Conservation (phyloP, 2,329 filamentous ascomycete species). For the Penicillium psychrosexuale region DNA sequence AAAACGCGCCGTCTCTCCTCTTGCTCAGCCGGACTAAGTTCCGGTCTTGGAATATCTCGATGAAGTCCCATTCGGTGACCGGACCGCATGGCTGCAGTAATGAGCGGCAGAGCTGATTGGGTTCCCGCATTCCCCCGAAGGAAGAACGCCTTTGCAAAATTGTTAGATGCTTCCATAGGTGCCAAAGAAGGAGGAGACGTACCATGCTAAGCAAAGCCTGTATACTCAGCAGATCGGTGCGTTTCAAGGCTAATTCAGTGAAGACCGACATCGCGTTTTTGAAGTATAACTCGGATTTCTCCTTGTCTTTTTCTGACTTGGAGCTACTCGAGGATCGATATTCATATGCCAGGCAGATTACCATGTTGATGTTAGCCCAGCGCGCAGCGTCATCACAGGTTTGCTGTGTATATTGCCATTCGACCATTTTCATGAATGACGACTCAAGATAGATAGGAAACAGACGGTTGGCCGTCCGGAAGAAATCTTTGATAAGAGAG, state of each 20-base stretch:
- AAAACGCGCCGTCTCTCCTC: conserved; percentile 78
- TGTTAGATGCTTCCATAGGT: neutral
- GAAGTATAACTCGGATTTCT: conserved; percentile 86
- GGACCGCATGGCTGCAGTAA: conserved; percentile 81
- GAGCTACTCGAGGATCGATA: conserved; percentile 88
- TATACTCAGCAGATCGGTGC: conserved; percentile 87
- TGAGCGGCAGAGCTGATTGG: conserved; percentile 81
- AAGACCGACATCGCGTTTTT: conserved; percentile 95
- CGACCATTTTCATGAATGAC: conserved; percentile 93
- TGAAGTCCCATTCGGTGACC: conserved; percentile 91
- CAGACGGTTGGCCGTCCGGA: conserved; percentile 96
- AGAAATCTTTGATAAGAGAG: conserved; percentile 83
- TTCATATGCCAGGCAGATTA: conserved; percentile 81
- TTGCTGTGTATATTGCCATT: conserved; percentile 85
- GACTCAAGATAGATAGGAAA: conserved; percentile 93
- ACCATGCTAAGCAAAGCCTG: conserved; percentile 87
- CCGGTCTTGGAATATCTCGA: conserved; percentile 82
- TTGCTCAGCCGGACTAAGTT: conserved; percentile 81
- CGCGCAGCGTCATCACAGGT: conserved; percentile 91
- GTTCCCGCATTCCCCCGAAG: conserved; percentile 92
- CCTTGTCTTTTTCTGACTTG: conserved; percentile 80
- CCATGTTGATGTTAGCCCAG: conserved; percentile 94
- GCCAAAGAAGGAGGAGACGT: conserved; percentile 12
- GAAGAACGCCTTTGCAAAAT: conserved; percentile 61
- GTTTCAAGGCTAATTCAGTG: conserved; percentile 84